A percentile compares a stretch with the other conserved stretches of the same genome.
Conservation (phyloP, 2,329 filamentous ascomycete genomes). For the Zymoseptoria tritici region DNA sequence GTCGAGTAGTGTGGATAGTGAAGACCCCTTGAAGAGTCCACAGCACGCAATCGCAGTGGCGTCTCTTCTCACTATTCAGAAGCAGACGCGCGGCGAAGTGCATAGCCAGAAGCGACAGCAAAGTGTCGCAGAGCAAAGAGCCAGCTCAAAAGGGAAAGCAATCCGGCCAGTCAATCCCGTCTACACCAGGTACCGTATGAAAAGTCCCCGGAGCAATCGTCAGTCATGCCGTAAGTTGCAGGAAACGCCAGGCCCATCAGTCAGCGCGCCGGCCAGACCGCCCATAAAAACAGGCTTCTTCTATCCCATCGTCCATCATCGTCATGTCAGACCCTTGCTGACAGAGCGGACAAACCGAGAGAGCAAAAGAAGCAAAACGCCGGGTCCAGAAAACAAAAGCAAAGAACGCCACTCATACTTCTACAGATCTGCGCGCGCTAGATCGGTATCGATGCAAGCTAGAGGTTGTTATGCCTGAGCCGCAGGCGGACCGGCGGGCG, state of each 20-base stretch:
- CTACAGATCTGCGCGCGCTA: conserved; percentile 17
- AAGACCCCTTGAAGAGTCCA: not conserved
- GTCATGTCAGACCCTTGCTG: not conserved
- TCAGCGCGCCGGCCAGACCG: conserved; percentile 23
- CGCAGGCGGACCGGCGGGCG: conserved; percentile 22
- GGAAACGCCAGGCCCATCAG: conserved; percentile 13
- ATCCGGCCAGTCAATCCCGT: not conserved
- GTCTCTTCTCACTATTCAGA: not conserved
- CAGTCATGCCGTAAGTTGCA: conserved; percentile 20
- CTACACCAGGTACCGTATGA: not conserved
- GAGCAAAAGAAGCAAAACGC: conserved; percentile 2
- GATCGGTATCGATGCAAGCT: conserved; percentile 9
- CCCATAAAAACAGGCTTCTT: conserved; percentile 10
- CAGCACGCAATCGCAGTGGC: not conserved
- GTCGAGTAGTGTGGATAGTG: conserved; percentile 1
- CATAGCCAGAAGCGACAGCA: not conserved
- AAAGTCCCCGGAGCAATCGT: conserved; percentile 11
- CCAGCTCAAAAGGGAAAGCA: not conserved
- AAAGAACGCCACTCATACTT: conserved; percentile 17
- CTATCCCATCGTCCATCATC: not conserved
- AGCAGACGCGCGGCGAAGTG: not conserved
- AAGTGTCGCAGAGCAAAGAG: not conserved
- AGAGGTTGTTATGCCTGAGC: conserved; percentile 23
- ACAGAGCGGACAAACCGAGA: not conserved
- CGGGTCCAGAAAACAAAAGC: conserved; percentile 3